Evolutionary conservation across 805 yeast species (phyloP).

Genomic region (Myxozyma kluyveri): DNA sequence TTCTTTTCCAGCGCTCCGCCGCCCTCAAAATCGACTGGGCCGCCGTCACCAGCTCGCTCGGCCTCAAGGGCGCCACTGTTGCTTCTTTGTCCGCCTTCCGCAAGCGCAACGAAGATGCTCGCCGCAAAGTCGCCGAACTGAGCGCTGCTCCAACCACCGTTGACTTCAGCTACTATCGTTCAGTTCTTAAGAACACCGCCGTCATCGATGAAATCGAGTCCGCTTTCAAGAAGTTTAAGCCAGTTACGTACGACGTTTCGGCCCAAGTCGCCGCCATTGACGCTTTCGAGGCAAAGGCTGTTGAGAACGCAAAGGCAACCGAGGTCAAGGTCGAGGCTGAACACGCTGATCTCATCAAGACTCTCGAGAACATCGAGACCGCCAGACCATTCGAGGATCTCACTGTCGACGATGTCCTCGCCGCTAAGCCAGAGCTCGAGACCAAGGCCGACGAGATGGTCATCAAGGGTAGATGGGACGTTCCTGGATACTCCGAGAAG

Average conservation of each 20-base stretch:
- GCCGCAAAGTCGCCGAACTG: conserved; percentile 70
- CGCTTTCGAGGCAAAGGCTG: conserved; percentile 90
- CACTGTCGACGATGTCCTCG: conserved; percentile 89
- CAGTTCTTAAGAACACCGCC: conserved; percentile 73
- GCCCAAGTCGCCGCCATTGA: conserved; percentile 89
- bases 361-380: conserved; percentile 87
- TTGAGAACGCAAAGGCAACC: conserved; percentile 92
- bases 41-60: conserved; percentile 79
- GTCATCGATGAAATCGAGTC: conserved; percentile 78
- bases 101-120: conserved; percentile 98
- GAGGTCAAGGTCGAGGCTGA: conserved; percentile 85
- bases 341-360: conserved; percentile 77
- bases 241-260: conserved; percentile 79
- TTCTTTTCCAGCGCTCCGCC: conserved; percentile 26
- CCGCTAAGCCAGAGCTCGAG: conserved; percentile 97
- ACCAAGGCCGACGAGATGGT: conserved; percentile 94
- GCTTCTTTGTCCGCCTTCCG: conserved; percentile 85
- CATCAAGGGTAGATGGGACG: conserved; percentile 94
- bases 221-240: conserved; percentile 72
- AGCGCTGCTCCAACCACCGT: conserved; percentile 70
- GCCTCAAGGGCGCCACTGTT: conserved; percentile 90
- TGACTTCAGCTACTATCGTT: conserved; percentile 78
- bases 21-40: conserved; percentile 94
- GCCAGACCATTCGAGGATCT: conserved; percentile 98
- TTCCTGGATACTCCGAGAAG: conserved; percentile 97